Evolutionary conservation across 73 alveolate genomes (phyloP).

Genomic region (Tetrahymena thermophila): DNA sequence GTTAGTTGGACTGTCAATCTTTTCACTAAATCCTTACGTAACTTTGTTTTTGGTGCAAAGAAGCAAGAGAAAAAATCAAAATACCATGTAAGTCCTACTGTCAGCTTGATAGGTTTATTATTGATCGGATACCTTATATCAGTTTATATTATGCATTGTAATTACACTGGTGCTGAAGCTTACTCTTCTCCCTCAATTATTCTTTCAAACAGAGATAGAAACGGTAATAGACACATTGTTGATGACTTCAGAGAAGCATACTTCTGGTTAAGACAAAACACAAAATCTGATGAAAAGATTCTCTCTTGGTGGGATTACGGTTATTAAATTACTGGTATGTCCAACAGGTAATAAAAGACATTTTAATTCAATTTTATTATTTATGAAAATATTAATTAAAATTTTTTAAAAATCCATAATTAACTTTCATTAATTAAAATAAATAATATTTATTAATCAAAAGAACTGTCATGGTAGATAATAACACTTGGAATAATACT

Average conservation of each 20-base stretch:
- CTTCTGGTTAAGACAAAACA: conserved; percentile 88
- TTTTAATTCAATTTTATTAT: background rate
- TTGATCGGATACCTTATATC: conserved; percentile 23
- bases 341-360: conserved; percentile 34
- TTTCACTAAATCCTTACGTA: conserved; percentile 31
- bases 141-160: conserved; percentile 60
- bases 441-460: background rate
- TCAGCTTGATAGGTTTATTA: conserved; percentile 7
- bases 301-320: conserved; percentile 97
- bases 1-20: conserved; percentile 40
- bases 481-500: conserved; percentile 87
- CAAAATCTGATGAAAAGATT: conserved; percentile 73
- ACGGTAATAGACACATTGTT: conserved; percentile 65
- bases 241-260: conserved; percentile 95
- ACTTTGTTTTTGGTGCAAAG: background rate
- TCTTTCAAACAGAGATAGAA: conserved; percentile 62
- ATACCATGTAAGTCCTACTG: conserved; percentile 10
- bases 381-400: background rate
- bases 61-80: background rate
- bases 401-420: too few relatives aligned
- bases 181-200: conserved; percentile 70
- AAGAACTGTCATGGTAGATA: conserved; percentile 82
- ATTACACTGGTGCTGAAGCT: conserved; percentile 75
- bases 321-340: conserved; percentile 82
- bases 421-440: too few relatives aligned